phyloP scores from a whole-genome alignment of 2,329 filamentous ascomycete genomes.

The Penicillium rolfsii region DNA sequence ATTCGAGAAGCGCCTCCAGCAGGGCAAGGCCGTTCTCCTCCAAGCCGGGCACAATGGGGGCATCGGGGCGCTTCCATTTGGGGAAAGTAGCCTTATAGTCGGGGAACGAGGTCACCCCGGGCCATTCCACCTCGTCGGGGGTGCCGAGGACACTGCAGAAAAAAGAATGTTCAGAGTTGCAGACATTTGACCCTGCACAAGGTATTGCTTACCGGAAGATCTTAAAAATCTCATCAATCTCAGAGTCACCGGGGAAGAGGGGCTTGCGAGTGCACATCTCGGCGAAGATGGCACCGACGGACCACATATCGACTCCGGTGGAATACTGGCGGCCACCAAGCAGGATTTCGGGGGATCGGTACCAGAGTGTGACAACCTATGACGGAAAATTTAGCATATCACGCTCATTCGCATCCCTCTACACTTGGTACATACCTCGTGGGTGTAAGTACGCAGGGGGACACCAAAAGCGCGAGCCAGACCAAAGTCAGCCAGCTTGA shows the following conservation, averaged over 20 bases:
- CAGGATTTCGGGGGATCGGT: slow-evolving; percentile 86
- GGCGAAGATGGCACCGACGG: slow-evolving; percentile 89
- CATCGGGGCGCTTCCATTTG: slow-evolving; percentile 78
- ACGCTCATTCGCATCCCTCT: not conserved
- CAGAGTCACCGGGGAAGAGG: slow-evolving; percentile 87
- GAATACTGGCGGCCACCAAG: slow-evolving; percentile 90
- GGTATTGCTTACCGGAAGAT: slow-evolving; percentile 72
- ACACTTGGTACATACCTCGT: slow-evolving; percentile 62
- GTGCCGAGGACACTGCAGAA: slow-evolving; percentile 73
- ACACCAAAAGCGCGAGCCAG: slow-evolving; percentile 89
- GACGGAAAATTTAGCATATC: slow-evolving; percentile 14
- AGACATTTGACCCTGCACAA: not conserved
- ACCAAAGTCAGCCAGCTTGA: slow-evolving; percentile 90
- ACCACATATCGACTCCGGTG: slow-evolving; percentile 96
- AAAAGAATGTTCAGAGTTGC: slow-evolving; percentile 11
- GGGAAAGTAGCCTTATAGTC: slow-evolving; percentile 93
- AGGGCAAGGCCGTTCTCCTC: slow-evolving; percentile 61
- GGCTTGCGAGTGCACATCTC: slow-evolving; percentile 96
- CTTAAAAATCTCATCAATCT: slow-evolving; percentile 94
- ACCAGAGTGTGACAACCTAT: slow-evolving; percentile 88
- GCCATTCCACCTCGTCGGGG: slow-evolving; percentile 79
- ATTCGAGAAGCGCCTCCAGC: slow-evolving; percentile 73
- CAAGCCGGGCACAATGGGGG: slow-evolving; percentile 70
- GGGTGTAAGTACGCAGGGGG: slow-evolving; percentile 86
- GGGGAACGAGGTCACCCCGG: slow-evolving; percentile 89